Base-by-base conservation (phyloP, 129 eudicot species). In the Mikania micrantha region DNA sequence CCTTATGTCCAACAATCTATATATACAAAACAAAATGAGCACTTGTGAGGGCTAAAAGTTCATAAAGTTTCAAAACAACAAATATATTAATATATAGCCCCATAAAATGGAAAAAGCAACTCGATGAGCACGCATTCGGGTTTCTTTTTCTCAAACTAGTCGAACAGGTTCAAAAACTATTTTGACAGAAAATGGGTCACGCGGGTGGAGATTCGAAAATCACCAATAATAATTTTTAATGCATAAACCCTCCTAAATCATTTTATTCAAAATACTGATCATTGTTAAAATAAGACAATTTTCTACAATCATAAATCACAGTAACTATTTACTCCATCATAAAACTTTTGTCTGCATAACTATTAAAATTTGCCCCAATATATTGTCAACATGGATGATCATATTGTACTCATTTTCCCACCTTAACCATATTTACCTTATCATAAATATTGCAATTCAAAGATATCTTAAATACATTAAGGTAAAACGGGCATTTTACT, bases 1-100 rank as follows among this genome's bases (percentile, higher is more conserved):
- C 93, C 81, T 52, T 93, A 79, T 89, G 96, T 44, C 87, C 96
- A 67, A 88, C 96, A 81, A 93, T 84, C 96, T 93, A 72, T 58
- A 5, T 57, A 32, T 15, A 25, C 48, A 64, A 49, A 48, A 2
- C n/a, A 9, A 60, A 35, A 36, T 48, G 32, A 8, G 41, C 15
- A 15, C 15, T 21, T 13, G 31, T 22, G 41, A 13, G 68, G 57
- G 56, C 38, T 8, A 25, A 65, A 40, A 48, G 44, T 24, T 34
- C 19, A 32, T 16, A 12, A 19, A 35, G 29, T 49, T 17, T 49
- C 25, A 49, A 49, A 17, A 49, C 25, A 8, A 44, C 21, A 44
- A 44, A 44, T 44, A 44, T n/a, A n/a, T 44, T 44, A 20, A 44
- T 44, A 44, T 44, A 44, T 15, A 13, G 50, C 50, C 50, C 16